phyloP scores from a whole-genome alignment of 768 basidiomycete genomes.

The Vararia minispora region DNA sequence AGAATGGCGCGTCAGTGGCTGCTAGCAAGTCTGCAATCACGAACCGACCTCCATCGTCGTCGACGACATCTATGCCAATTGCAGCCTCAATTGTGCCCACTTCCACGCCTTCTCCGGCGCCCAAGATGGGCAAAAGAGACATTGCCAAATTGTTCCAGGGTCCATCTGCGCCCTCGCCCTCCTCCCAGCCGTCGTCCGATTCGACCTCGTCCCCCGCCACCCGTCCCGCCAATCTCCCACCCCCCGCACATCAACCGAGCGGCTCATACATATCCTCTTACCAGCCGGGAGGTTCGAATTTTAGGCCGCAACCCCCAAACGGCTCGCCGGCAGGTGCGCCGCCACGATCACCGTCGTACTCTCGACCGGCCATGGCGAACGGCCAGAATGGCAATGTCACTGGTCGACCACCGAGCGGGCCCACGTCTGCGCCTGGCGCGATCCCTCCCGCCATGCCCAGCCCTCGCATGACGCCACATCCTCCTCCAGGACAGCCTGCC shows the following conservation, averaged over 20 bases:
- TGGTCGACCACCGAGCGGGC: constrained; percentile 30
- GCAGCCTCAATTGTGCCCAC: constrained; percentile 14
- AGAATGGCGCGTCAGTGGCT: constrained; percentile 26
- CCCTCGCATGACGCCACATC: constrained; percentile 54
- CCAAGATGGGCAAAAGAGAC: constrained; percentile 34
- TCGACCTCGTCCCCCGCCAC: constrained; percentile 30
- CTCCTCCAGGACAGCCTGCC: constrained; percentile 40
- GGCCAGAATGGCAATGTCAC: constrained; percentile 38
- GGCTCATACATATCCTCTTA: too few species aligned
- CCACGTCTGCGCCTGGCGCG: constrained; percentile 24
- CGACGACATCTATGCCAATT: constrained; percentile 21
- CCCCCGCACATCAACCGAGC: constrained; percentile 34
- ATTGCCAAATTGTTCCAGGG: constrained; percentile 54
- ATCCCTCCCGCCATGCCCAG: constrained; percentile 49
- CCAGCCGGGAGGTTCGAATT: too few species aligned
- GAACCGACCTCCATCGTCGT: constrained; percentile 17
- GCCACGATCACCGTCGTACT: constrained; percentile 59
- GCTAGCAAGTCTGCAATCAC: constrained; percentile 11
- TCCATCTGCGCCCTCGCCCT: constrained; percentile 17
- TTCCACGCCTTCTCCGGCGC: constrained; percentile 14
- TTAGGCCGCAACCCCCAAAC: too few species aligned
- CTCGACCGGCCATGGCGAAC: constrained; percentile 43
- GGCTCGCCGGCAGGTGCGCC: too few species aligned
- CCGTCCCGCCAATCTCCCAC: constrained; percentile 38
- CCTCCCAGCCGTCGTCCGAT: constrained; percentile 14